Conservation (phyloP, 129 eudicot genomes). For the Escallonia rubra region DNA sequence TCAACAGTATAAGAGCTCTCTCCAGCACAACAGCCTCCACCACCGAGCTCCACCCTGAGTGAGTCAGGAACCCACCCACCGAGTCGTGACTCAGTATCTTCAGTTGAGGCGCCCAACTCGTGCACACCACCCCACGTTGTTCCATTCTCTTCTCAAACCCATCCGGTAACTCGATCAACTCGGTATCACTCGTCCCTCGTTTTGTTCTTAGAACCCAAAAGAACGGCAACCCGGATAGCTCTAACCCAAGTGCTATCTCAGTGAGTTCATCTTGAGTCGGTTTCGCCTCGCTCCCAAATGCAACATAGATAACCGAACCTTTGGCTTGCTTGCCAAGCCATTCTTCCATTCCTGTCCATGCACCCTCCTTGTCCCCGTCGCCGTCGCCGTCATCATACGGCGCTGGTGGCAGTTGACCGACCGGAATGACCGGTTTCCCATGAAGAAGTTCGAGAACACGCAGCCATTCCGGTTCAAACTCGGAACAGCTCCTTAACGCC, state of each 20-base stretch:
- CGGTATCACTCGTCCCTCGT: slow-evolving; percentile 20
- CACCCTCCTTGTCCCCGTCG: no score
- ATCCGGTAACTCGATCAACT: slow-evolving; percentile 13
- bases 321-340: slow-evolving; percentile 24
- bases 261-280: slow-evolving; percentile 35
- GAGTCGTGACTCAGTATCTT: slow-evolving; percentile 32
- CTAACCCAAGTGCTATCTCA: slow-evolving; percentile 38
- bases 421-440: background rate
- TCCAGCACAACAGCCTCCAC: slow-evolving; percentile 19
- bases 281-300: slow-evolving; percentile 33
- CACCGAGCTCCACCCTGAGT: slow-evolving; percentile 16
- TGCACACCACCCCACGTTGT: slow-evolving; percentile 25
- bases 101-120: slow-evolving; percentile 28
- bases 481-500: no score
- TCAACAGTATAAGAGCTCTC: slow-evolving; percentile 16
- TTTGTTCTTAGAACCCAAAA: slow-evolving; percentile 24
- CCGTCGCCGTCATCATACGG: background rate
- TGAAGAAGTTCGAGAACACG: no score
- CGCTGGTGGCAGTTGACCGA: background rate
- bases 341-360: background rate
- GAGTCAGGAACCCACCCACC: slow-evolving; percentile 29
- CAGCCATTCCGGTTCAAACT: background rate
- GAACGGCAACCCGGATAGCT: slow-evolving; percentile 16
- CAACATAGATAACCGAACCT: slow-evolving; percentile 34
- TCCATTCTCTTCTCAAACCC: slow-evolving; percentile 28